A percentile compares a stretch with the other conserved stretches of the same genome.
phyloP scores from a whole-genome alignment of 495 filamentous ascomycete genomes.

The Lophiostoma macrostomum region DNA sequence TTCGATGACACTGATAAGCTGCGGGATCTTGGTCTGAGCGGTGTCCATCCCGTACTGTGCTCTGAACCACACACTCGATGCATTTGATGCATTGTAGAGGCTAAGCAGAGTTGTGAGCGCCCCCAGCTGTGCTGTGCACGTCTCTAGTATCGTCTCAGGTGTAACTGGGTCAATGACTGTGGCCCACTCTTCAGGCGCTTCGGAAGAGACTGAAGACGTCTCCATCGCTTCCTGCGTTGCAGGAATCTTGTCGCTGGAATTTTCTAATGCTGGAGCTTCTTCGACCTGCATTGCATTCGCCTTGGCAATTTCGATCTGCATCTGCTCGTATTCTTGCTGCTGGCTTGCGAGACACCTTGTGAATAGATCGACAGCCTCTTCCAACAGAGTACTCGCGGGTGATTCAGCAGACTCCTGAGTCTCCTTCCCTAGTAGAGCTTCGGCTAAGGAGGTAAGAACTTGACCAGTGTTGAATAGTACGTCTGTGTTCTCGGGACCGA shows the following conservation, averaged over 20 bases:
- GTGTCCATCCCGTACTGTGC: slow-evolving; percentile 42
- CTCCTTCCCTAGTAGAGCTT: slow-evolving; percentile 51
- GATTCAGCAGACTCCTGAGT: slow-evolving; percentile 42
- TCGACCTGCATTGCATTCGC: slow-evolving; percentile 39
- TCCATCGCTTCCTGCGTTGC: slow-evolving; percentile 30
- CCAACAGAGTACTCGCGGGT: slow-evolving; percentile 46
- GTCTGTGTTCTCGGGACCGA: slow-evolving; percentile 63
- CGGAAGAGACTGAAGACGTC: slow-evolving; percentile 37
- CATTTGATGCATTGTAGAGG: slow-evolving; percentile 12
- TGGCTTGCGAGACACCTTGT: slow-evolving; percentile 59
- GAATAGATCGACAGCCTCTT: slow-evolving; percentile 63
- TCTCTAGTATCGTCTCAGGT: slow-evolving; percentile 61
- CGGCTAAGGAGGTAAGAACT: slow-evolving; percentile 62
- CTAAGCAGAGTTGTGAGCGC: slow-evolving; percentile 52
- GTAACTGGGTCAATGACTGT: slow-evolving; percentile 61
- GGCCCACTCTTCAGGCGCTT: slow-evolving; percentile 56
- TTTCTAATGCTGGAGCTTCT: slow-evolving; percentile 19
- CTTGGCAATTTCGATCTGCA: slow-evolving; percentile 43
- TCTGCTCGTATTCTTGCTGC: slow-evolving; percentile 55
- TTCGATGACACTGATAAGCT: slow-evolving; percentile 40
- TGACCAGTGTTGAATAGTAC: slow-evolving; percentile 67
- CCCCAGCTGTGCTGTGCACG: slow-evolving; percentile 58
- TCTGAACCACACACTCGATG: slow-evolving; percentile 44
- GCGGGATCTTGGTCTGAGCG: slow-evolving; percentile 44
- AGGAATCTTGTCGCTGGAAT: slow-evolving; percentile 5